Evolutionary conservation across 495 filamentous ascomycete species (phyloP).

Genomic region (Xylaria venustula): DNA sequence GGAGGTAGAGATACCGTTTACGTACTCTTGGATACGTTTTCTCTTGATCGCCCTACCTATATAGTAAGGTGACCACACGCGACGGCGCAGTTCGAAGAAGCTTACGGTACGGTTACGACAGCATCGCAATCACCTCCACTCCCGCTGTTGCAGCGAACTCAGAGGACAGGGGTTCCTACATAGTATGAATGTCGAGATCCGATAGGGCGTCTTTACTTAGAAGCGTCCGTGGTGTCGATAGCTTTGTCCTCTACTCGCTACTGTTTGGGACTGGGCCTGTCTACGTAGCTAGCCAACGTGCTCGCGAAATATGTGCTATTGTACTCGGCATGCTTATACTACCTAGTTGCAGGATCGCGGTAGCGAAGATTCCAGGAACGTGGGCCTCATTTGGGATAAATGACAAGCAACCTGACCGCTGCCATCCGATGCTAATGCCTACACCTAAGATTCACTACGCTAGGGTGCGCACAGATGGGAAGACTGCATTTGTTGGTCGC

Average conservation of each 20-base stretch:
- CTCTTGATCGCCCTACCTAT: neutral
- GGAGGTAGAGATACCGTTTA: neutral
- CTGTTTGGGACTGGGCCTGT: neutral
- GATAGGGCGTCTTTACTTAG: no score
- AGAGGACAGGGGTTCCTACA: neutral
- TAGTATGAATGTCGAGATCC: no score
- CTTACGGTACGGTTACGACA: neutral
- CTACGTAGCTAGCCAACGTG: neutral
- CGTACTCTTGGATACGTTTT: no score
- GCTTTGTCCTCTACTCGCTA: neutral
- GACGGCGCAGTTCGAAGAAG: neutral
- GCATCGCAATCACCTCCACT: neutral
- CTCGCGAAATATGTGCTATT: neutral
- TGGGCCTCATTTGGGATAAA: neutral
- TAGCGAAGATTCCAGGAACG: neutral
- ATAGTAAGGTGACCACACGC: neutral
- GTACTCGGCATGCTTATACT: neutral
- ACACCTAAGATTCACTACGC: neutral
- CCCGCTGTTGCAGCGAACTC: neutral
- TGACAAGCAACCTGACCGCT: neutral
- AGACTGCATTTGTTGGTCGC: no score
- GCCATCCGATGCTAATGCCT: neutral
- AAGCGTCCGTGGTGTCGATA: no score
- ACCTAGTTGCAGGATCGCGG: neutral
- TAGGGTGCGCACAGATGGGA: conserved; percentile 2